These are phyloP conservation scores for Mycena alexandri DNA, from an alignment of 768 basidiomycete species.

Conservation along the genomic window DNA sequence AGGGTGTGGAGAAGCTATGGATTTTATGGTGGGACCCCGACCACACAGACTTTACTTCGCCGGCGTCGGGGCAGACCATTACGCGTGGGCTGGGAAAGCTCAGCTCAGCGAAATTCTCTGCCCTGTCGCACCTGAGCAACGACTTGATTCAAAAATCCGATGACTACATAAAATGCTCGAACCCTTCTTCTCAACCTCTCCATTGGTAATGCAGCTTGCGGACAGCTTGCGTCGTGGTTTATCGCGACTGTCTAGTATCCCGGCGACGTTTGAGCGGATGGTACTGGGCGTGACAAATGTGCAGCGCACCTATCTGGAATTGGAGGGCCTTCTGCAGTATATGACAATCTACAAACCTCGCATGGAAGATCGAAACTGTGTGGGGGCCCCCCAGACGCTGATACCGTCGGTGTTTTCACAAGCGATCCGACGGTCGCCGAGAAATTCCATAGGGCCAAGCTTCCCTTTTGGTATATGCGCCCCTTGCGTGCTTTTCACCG, in stretches of 20 bases:
- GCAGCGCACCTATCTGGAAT: slow-evolving; percentile 35
- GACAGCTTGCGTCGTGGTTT: not conserved
- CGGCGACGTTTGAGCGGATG: slow-evolving; percentile 8
- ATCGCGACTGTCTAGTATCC: not conserved
- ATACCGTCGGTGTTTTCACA: slow-evolving; percentile 37
- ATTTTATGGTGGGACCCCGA: slow-evolving; percentile 11
- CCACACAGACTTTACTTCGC: not conserved
- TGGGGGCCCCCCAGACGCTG: not conserved
- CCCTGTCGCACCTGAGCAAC: not conserved
- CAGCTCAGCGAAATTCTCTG: too few species aligned
- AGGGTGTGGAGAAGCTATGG: not conserved
- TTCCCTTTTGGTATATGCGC: slow-evolving; percentile 42
- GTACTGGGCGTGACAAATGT: slow-evolving; percentile 28
- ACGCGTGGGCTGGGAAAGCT: slow-evolving; percentile 2
- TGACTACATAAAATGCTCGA: not conserved
- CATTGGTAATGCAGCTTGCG: not conserved
- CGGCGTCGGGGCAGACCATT: not conserved
- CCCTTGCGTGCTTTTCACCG: not conserved
- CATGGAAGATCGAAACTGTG: slow-evolving; percentile 16
- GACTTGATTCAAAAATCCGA: not conserved
- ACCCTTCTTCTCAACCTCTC: too few species aligned
- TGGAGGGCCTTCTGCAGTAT: slow-evolving; percentile 28
- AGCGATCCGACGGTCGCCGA: slow-evolving; percentile 20
- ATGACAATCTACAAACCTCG: slow-evolving; percentile 28
- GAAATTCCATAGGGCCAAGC: slow-evolving; percentile 26